Evolutionary conservation across 2,329 filamentous ascomycete species (phyloP).

Genomic region (Fusarium paranaense): DNA sequence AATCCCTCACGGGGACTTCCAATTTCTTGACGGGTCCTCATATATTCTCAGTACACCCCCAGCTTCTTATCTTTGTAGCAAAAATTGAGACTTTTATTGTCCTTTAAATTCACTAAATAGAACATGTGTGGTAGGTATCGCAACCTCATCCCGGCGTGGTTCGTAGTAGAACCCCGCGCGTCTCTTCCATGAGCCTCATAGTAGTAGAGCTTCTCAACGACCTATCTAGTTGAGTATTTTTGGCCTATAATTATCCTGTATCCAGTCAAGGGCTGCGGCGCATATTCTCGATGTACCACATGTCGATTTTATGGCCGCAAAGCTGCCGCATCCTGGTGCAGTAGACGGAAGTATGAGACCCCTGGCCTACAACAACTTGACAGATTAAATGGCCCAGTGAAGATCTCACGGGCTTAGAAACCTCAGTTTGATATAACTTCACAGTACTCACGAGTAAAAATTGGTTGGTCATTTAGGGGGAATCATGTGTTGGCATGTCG

Average conservation of each 20-base stretch:
- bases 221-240: not conserved
- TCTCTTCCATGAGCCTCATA: not conserved
- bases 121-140: not conserved
- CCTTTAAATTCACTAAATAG: not conserved
- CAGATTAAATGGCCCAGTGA: not conserved
- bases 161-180: not conserved
- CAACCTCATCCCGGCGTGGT: too few relatives aligned
- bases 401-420: not conserved
- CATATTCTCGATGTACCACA: not conserved
- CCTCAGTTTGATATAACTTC: not conserved
- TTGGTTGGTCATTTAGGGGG: not conserved
- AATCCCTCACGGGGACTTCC: not conserved
- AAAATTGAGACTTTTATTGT: not conserved
- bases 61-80: not conserved
- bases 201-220: not conserved
- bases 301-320: not conserved
- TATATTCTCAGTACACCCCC: not conserved
- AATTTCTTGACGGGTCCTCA: not conserved
- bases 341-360: not conserved
- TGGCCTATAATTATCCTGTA: not conserved
- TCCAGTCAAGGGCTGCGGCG: not conserved
- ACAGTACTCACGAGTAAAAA: not conserved
- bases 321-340: not conserved
- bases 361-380: not conserved
- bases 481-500: not conserved